These are phyloP conservation scores for Halteria grandinella DNA, from an alignment of 73 alveolate genomes.

Conservation along the genomic window DNA sequence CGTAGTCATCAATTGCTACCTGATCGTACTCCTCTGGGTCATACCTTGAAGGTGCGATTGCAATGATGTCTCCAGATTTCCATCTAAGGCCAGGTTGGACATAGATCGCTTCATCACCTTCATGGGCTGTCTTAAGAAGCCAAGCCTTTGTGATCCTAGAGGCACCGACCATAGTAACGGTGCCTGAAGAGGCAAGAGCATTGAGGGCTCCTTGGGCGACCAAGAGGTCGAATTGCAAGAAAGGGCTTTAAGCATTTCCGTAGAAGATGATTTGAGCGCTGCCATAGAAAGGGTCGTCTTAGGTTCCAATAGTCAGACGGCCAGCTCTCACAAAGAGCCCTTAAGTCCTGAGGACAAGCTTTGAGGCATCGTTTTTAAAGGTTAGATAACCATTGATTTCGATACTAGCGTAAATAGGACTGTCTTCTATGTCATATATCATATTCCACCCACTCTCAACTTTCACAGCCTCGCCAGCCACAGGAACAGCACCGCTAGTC, in stretches of 20 bases:
- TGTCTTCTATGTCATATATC: constrained; percentile 42
- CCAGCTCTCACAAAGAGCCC: constrained; percentile 61
- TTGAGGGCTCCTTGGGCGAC: background rate
- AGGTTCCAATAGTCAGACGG: constrained; percentile 54
- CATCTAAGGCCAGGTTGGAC: constrained; percentile 35
- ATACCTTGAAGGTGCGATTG: constrained; percentile 33
- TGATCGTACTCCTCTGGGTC: background rate
- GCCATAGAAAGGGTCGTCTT: constrained; percentile 58
- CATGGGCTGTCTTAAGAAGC: constrained; percentile 11
- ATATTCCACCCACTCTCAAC: constrained; percentile 52
- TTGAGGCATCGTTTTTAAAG: constrained; percentile 13
- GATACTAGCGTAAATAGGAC: background rate
- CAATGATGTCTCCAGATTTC: constrained; percentile 47
- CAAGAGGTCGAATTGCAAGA: background rate
- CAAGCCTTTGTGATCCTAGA: background rate
- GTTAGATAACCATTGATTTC: constrained; percentile 42
- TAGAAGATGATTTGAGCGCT: constrained; percentile 69
- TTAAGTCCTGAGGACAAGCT: constrained; percentile 11
- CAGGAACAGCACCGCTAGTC: constrained; percentile 29
- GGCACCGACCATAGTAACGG: constrained; percentile 49
- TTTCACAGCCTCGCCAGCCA: constrained; percentile 2
- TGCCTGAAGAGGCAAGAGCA: constrained; percentile 48
- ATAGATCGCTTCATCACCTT: constrained; percentile 7
- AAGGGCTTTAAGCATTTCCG: constrained; percentile 62
- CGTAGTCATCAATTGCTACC: background rate